Base-by-base conservation (phyloP, 805 yeast genomes). In the Saccharomycopsis fermentans region DNA sequence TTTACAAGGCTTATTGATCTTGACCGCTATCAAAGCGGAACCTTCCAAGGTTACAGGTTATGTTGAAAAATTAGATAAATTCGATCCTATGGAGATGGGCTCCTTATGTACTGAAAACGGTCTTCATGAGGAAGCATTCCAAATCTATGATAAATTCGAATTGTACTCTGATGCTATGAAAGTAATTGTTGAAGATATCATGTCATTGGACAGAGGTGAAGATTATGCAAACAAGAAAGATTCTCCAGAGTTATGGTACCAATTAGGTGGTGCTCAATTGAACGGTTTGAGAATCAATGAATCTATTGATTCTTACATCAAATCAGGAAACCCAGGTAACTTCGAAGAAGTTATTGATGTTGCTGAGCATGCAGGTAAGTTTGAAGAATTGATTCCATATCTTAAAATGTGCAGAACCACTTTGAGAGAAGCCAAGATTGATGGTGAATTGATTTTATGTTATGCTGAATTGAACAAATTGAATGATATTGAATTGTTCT, bases 21-120 rank as follows among this genome's bases (percentile, higher is more conserved):
- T 94, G 69, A 94, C 99, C 64, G 97, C 99, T 40, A 88, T 94
- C 70, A 90, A 90, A 74, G 96, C 96, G 56, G 98, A 92, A 72
- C 84, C 90, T 67, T 77, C 92, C 6, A 87, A 87, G 74, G 97
- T 94, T 55, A 71, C 79, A 63, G 80, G 82, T 55, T 90, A 91
- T 71, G 82, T 94, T 68, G 97, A 92, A 65, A 87, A 90, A 65
- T 80, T 94, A 62, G 96, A 92, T 68, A 86, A 87, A 65, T 94
- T 82, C 70, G 97, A 94, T 71, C 94, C 96, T 47, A 83, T 82
- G 63, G 99, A 94, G 73, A 94, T 94, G 73, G 96, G 97, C 48
- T 86, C 90, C 60, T 80, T 91, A 68, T 87, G 96, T 77, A 80
- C 90, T 67, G 96, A 90, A 69, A 89, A 89, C 65, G 90, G 86